A percentile compares a stretch with the other conserved stretches of the same genome.
Conservation (phyloP, 2,329 filamentous ascomycete species). For the Rhinocladiella mackenziei region DNA sequence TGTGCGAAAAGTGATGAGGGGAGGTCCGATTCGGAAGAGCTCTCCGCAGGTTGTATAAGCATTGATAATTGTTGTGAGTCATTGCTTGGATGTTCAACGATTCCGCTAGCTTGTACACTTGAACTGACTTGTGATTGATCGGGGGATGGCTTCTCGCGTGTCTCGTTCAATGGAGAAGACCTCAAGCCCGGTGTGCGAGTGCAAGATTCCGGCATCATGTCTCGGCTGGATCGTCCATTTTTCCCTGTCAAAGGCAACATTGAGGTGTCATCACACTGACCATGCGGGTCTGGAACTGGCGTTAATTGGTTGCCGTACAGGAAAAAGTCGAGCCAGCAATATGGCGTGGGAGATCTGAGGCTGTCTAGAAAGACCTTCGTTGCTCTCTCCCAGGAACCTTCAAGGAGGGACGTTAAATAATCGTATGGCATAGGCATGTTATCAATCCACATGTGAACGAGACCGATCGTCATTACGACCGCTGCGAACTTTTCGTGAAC, state of each 20-base stretch:
- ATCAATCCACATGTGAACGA: background rate
- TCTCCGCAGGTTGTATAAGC: background rate
- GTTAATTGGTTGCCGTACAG: background rate
- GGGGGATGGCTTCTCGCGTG: constrained; percentile 1
- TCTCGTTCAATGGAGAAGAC: constrained; percentile 4
- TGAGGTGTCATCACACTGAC: background rate
- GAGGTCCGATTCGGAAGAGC: background rate
- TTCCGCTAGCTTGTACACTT: constrained; percentile 2
- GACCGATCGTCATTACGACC: background rate
- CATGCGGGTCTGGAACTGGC: background rate
- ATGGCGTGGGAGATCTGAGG: background rate
- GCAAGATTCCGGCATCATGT: constrained; percentile 1
- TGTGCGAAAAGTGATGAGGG: constrained; percentile 1
- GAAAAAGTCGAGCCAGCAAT: background rate
- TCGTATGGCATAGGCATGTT: background rate
- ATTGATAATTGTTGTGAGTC: constrained; percentile 2
- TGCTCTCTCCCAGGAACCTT: background rate
- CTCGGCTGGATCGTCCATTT: background rate
- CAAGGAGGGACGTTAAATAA: background rate
- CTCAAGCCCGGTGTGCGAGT: constrained; percentile 3
- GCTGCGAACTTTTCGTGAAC: too few relatives aligned
- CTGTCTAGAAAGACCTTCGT: background rate
- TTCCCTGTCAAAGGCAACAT: constrained; percentile 2
- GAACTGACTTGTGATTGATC: constrained; percentile 6
- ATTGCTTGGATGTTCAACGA: constrained; percentile 2